Percentiles rank a stretch among this genome's conserved stretches.
These are phyloP conservation scores for Podaxis sp. DNA, from an alignment of 768 basidiomycete species.

Conservation along the genomic window DNA sequence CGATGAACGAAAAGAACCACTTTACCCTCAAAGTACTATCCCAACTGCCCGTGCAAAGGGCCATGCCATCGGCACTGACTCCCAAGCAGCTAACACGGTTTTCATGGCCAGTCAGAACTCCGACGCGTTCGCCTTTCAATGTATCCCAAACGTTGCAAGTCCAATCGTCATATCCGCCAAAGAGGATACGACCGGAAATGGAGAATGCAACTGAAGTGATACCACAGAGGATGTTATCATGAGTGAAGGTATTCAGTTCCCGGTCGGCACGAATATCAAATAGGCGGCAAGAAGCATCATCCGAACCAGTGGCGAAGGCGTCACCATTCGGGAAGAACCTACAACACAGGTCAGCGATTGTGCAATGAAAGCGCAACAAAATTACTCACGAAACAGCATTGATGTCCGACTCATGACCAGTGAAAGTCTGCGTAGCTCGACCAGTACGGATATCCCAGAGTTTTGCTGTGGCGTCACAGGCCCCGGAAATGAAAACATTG, in stretches of 20 bases:
- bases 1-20: conserved; percentile 18
- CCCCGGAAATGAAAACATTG: conserved; percentile 96
- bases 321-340: conserved; percentile 99
- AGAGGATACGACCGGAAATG: conserved; percentile 93
- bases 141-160: conserved; percentile 99
- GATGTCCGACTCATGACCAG: conserved; percentile 98
- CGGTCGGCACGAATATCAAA: conserved; percentile 98
- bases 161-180: conserved; percentile 99
- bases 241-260: conserved; percentile 94
- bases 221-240: conserved; percentile 98
- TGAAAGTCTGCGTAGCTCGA: conserved; percentile 97
- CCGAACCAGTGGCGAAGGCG: conserved; percentile 97
- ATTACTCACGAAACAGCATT: conserved; percentile 92
- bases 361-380: conserved; percentile 14
- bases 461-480: conserved; percentile 98
- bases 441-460: conserved; percentile 99
- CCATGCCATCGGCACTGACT: conserved; percentile 96
- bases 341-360: conserved; percentile 18
- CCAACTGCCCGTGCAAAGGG: conserved; percentile 98
- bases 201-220: conserved; percentile 99
- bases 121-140: conserved; percentile 96
- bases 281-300: conserved; percentile 96
- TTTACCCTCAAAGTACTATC: conserved; percentile 93
- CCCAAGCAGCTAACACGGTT: conserved; percentile 97
- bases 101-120: conserved; percentile 96